phyloP scores from a whole-genome alignment of 139 green algal species.

The Mychonastes homosphaera region DNA sequence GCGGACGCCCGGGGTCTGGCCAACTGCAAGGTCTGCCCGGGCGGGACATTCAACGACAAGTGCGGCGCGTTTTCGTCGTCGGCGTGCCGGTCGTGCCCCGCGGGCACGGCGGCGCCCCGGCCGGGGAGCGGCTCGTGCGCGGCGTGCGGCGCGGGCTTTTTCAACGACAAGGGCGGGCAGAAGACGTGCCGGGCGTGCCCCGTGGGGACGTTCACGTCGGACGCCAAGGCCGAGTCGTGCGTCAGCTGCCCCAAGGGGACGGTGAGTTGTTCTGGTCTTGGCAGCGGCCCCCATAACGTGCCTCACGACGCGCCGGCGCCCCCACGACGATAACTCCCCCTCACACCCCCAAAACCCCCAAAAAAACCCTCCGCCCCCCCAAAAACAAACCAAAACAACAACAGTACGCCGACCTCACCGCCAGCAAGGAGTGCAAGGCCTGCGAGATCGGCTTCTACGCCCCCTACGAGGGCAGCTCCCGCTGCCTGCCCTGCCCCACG shows the following conservation, averaged over 20 bases:
- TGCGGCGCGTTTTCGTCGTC: conserved; percentile 1
- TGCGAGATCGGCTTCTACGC: conserved; percentile 18
- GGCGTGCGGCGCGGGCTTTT: conserved; percentile 15
- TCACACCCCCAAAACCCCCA: no score
- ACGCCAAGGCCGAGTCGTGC: conserved; percentile 4
- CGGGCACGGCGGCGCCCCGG: conserved; percentile 6
- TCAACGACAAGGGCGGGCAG: conserved; percentile 7
- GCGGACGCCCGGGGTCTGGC: conserved; percentile 1
- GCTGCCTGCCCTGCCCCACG: conserved; percentile 14
- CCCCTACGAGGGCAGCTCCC: neutral
- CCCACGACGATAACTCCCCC: no score
- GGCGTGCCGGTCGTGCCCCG: conserved; percentile 17
- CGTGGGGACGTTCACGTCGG: conserved; percentile 3
- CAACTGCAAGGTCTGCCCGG: conserved; percentile 21
- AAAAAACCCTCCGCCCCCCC: no score
- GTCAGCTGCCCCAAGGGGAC: conserved; percentile 10
- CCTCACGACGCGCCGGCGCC: no score
- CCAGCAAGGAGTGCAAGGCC: conserved; percentile 8
- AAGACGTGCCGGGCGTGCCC: conserved; percentile 13
- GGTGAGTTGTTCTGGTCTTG: no score
- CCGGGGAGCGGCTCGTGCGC: conserved; percentile 1
- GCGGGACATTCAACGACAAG: conserved; percentile 14
- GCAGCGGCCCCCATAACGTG: no score
- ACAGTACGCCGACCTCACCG: conserved; percentile 8
- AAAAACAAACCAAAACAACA: no score